phyloP scores from a whole-genome alignment of 2,329 filamentous ascomycete genomes.

The Escovopsis sp. region DNA sequence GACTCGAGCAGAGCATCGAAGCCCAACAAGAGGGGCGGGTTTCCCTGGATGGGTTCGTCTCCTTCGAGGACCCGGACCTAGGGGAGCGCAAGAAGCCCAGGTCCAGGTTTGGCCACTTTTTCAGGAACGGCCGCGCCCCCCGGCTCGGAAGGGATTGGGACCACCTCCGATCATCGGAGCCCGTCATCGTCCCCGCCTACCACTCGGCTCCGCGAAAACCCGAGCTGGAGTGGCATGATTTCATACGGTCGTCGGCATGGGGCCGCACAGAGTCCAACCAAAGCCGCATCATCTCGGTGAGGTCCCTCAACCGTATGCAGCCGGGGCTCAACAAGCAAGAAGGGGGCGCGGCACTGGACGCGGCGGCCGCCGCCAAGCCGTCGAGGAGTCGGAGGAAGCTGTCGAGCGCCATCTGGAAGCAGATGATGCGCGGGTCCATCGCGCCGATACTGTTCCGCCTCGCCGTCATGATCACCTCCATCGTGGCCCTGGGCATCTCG shows the following conservation, averaged over 20 bases:
- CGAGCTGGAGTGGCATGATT: constrained; percentile 35
- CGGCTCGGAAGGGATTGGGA: constrained; percentile 41
- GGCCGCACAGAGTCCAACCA: constrained; percentile 32
- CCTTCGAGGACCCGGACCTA: constrained; percentile 23
- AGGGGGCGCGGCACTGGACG: constrained; percentile 18
- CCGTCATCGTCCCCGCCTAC: constrained; percentile 41
- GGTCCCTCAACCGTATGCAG: constrained; percentile 30
- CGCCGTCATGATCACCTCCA: constrained; percentile 68
- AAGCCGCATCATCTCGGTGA: constrained; percentile 32
- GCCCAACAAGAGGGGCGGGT: constrained; percentile 27
- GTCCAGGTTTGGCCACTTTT: constrained; percentile 29
- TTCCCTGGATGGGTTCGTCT: constrained; percentile 33
- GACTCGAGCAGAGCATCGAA: constrained; percentile 27
- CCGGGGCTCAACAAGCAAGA: constrained; percentile 31
- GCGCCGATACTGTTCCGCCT: constrained; percentile 75
- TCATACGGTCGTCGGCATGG: constrained; percentile 38
- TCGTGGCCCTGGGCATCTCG: constrained; percentile 66
- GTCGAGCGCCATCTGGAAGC: constrained; percentile 47
- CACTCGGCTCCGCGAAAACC: constrained; percentile 25
- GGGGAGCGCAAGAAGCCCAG: constrained; percentile 20
- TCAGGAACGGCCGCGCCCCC: constrained; percentile 32
- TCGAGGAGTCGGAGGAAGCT: constrained; percentile 19
- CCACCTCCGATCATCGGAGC: constrained; percentile 42
- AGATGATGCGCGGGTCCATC: constrained; percentile 65
- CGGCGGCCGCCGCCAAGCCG: constrained; percentile 13